A percentile compares a stretch with the other conserved stretches of the same genome.
These are phyloP conservation scores for Nicotiana attenuata DNA, from an alignment of 257 asterid species.

Conservation along the genomic window DNA sequence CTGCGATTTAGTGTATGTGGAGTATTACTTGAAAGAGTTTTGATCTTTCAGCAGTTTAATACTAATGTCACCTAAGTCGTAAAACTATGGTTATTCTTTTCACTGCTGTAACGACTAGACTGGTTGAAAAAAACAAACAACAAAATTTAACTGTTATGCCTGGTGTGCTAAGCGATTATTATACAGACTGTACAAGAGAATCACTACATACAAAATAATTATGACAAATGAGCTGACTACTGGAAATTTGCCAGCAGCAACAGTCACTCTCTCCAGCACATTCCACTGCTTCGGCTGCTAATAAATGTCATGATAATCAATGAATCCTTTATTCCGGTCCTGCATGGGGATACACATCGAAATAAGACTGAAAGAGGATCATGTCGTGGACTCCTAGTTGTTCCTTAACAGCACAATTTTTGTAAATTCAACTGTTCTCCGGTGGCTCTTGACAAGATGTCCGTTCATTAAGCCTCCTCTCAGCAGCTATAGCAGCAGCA, in stretches of 20 bases:
- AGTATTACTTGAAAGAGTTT: too few relatives aligned
- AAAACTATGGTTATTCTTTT: too few relatives aligned
- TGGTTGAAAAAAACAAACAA: too few relatives aligned
- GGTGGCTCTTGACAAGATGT: slow-evolving; percentile 13
- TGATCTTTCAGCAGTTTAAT: too few relatives aligned
- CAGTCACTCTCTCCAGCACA: background rate
- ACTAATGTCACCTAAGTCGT: too few relatives aligned
- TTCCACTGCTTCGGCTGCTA: background rate
- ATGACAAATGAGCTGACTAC: background rate
- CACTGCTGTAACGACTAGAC: too few relatives aligned
- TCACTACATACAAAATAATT: background rate
- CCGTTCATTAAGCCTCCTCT: slow-evolving; percentile 55
- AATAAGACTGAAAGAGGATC: background rate
- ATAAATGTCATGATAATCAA: background rate
- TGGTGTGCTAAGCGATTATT: too few relatives aligned
- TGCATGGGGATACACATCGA: background rate
- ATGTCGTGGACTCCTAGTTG: background rate
- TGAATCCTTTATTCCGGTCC: background rate
- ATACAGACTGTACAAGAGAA: too few relatives aligned
- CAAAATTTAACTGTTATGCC: too few relatives aligned
- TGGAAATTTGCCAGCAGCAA: slow-evolving; percentile 2
- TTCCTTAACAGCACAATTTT: background rate
- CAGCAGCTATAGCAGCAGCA: slow-evolving; percentile 94
- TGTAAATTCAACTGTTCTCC: background rate
- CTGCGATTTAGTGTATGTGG: too few relatives aligned